Percentiles rank a stretch among this genome's conserved stretches.
Evolutionary conservation across 768 basidiomycete species (phyloP).

Genomic region (Tricholoma matsutake): DNA sequence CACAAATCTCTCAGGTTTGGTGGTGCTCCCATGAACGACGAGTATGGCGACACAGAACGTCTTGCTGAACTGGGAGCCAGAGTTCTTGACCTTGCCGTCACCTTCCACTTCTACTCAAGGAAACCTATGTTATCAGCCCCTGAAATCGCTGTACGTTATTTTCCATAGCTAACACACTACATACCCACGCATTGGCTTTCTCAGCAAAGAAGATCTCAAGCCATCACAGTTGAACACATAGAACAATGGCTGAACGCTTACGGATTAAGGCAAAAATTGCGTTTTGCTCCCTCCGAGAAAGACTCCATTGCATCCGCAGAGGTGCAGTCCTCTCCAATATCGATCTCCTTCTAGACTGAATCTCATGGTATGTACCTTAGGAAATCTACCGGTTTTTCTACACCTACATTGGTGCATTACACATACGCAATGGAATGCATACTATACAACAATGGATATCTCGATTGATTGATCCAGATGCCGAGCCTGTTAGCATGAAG

Average conservation of each 20-base stretch:
- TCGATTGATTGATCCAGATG: constrained; percentile 48
- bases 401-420: constrained; percentile 66
- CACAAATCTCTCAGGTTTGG: constrained; percentile 39
- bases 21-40: constrained; percentile 31
- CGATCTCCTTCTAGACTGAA: neutral
- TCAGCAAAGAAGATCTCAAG: constrained; percentile 26
- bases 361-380: constrained; percentile 27
- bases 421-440: constrained; percentile 49
- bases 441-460: constrained; percentile 58
- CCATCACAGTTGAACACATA: constrained; percentile 39
- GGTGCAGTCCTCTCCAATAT: constrained; percentile 1
- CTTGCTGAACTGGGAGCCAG: constrained; percentile 55
- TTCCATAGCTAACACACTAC: constrained; percentile 1
- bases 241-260: constrained; percentile 50
- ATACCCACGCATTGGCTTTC: neutral
- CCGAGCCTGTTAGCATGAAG: constrained; percentile 10
- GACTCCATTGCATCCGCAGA: constrained; percentile 34
- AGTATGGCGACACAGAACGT: constrained; percentile 59
- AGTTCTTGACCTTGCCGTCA: constrained; percentile 50
- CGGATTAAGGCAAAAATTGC: constrained; percentile 50
- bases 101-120: constrained; percentile 45
- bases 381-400: constrained; percentile 55
- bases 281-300: constrained; percentile 39
- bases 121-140: constrained; percentile 39
- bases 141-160: constrained; percentile 42